A percentile compares a stretch with the other conserved stretches of the same genome.
phyloP scores from a whole-genome alignment of 2,329 filamentous ascomycete genomes.

The Metarhizium anisopliae region DNA sequence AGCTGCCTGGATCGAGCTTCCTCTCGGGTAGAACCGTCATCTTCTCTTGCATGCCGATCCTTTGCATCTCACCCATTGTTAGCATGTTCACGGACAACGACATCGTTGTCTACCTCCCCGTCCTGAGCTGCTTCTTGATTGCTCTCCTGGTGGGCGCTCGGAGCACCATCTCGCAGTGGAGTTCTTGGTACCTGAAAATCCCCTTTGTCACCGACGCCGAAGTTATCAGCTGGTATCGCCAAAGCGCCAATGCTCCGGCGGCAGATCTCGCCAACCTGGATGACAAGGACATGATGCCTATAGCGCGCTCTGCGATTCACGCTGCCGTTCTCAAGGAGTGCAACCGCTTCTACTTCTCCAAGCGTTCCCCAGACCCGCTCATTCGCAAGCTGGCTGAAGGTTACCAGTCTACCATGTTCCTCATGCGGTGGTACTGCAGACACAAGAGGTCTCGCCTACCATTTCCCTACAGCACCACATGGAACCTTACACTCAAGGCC shows the following conservation, averaged over 20 bases:
- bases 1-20: background rate
- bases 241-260: background rate
- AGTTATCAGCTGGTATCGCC: background rate
- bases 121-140: background rate
- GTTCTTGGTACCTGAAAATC: background rate
- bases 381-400: background rate
- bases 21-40: background rate
- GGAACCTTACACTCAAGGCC: background rate
- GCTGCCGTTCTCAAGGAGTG: background rate
- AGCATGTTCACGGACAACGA: background rate
- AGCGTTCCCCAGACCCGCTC: background rate
- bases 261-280: background rate
- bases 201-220: background rate
- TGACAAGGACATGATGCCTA: background rate
- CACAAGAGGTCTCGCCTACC: background rate
- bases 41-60: background rate
- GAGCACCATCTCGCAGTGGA: background rate
- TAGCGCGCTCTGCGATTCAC: background rate
- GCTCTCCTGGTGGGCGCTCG: background rate
- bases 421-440: background rate
- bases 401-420: background rate
- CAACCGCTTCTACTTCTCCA: background rate
- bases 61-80: background rate
- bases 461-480: background rate
- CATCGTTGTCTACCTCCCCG: background rate